Conservation (phyloP, 2,329 filamentous ascomycete genomes). For the Phyllachora maydis region DNA sequence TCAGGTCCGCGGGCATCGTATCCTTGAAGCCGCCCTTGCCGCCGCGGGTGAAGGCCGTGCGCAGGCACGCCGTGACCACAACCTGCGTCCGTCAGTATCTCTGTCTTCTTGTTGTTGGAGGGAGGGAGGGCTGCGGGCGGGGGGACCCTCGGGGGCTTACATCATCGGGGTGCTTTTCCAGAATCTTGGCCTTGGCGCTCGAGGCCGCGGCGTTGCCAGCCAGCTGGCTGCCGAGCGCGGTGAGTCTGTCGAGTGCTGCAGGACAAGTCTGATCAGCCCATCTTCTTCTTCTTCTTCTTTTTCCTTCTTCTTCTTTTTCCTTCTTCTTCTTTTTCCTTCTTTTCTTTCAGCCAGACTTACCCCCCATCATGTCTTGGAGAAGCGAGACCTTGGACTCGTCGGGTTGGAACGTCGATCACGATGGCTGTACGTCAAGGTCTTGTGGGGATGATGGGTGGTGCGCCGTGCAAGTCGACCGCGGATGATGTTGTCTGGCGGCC, state of each 20-base stretch:
- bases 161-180: conserved; percentile 48
- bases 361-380: too few species aligned
- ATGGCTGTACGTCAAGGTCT: too few species aligned
- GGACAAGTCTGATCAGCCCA: conserved; percentile 2
- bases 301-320: too few species aligned
- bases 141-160: conserved; percentile 16
- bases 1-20: conserved; percentile 67
- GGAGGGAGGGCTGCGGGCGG: background rate
- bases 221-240: conserved; percentile 41
- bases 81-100: conserved; percentile 24
- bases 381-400: too few species aligned
- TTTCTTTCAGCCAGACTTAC: too few species aligned
- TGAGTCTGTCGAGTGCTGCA: conserved; percentile 33
- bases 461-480: too few species aligned
- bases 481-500: too few species aligned
- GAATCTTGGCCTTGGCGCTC: conserved; percentile 32
- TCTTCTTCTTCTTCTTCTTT: too few species aligned
- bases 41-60: conserved; percentile 80
- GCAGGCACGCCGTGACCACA: conserved; percentile 81
- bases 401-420: too few species aligned
- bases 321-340: too few species aligned
- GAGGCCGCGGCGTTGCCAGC: conserved; percentile 22
- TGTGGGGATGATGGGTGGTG: too few species aligned
- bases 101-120: conserved; percentile 7
- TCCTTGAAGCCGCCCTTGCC: conserved; percentile 94